Base-by-base conservation (phyloP, 306 rosid species). In the Clitoria ternatea region DNA sequence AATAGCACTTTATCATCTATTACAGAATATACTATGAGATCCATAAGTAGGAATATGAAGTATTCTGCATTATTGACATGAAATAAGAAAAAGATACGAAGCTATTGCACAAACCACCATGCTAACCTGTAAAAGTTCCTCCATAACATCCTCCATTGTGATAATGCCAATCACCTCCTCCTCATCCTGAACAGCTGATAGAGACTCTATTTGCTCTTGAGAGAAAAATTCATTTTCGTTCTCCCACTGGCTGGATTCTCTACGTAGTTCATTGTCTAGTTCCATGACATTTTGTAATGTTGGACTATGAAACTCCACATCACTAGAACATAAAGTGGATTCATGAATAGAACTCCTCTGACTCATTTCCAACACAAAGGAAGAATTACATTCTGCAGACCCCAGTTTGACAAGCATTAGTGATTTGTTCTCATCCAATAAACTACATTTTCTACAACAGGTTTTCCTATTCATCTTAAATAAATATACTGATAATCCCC, bases 71-170 rank as follows among this genome's bases (percentile, higher is more conserved):
- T 36, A 5, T 36, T 19, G 4, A 36, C 30, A 35, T 5, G 1
- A 57, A 8, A 59, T 1, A 8, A 17, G 24, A 33, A 32, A 32
- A 53, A 23, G 10, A 23, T 12, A 52, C 24, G 18, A 32, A 57
- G 22, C 19, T 32, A 9, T 26, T 4, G 14, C 33, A 26, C 5
- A 12, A 73, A 73, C 2, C 9, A 53, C 42, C 39, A 54, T 65
- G 42, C 69, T 27, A 82, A 90, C 98, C 92, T 92, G 98, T 23
- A 92, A 54, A 10, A 92, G 70, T 74, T 90, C 87, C 68, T 92
- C 98, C 84, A 92, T 85, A 35, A 90, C 88, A 88, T 92, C 96
- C 76, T 92, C 98, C 85, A 90, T 80, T 8, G 96, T 90, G 43
- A 92, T 86, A 77, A 92, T 86, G 9, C 98, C 96, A 37, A 86